Evolutionary conservation across 2,329 filamentous ascomycete genomes (phyloP).

Genomic region (Exserohilum rostratum): DNA sequence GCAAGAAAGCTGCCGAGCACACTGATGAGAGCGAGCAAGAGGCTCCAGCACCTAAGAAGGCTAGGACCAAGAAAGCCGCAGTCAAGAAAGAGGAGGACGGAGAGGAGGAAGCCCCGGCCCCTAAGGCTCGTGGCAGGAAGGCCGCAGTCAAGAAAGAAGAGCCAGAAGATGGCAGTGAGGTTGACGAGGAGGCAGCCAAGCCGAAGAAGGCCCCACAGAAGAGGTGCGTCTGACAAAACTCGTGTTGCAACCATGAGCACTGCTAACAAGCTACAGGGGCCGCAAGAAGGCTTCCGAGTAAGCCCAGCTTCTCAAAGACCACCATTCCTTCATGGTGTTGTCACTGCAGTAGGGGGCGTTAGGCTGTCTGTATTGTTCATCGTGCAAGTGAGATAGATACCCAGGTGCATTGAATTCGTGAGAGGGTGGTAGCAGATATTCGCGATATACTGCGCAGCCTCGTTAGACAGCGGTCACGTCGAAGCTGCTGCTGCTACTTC

Average conservation of each 20-base stretch:
- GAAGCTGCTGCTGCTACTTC: too few species aligned
- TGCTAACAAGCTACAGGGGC: constrained; percentile 24
- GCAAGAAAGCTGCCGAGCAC: constrained; percentile 13
- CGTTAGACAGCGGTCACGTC: not conserved
- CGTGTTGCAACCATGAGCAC: too few species aligned
- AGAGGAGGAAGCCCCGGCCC: constrained; percentile 18
- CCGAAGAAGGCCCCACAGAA: constrained; percentile 34
- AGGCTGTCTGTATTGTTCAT: constrained; percentile 2
- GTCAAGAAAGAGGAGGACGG: constrained; percentile 21
- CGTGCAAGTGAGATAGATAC: constrained; percentile 2
- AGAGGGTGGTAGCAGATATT: not conserved
- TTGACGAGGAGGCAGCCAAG: constrained; percentile 6
- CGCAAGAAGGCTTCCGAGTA: constrained; percentile 36
- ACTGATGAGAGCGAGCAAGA: constrained; percentile 18
- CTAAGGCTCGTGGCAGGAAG: constrained; percentile 41
- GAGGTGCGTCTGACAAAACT: constrained; percentile 23
- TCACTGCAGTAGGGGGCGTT: constrained; percentile 8
- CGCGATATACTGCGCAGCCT: not conserved
- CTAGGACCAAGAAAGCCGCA: constrained; percentile 12
- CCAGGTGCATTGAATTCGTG: not conserved
- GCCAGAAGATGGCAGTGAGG: constrained; percentile 19
- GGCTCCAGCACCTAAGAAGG: constrained; percentile 40
- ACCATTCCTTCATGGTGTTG: not conserved
- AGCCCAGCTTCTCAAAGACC: not conserved
- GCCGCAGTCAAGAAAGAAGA: constrained; percentile 17